Conservation (phyloP, 805 yeast species). For the Yamadazyma olivae region DNA sequence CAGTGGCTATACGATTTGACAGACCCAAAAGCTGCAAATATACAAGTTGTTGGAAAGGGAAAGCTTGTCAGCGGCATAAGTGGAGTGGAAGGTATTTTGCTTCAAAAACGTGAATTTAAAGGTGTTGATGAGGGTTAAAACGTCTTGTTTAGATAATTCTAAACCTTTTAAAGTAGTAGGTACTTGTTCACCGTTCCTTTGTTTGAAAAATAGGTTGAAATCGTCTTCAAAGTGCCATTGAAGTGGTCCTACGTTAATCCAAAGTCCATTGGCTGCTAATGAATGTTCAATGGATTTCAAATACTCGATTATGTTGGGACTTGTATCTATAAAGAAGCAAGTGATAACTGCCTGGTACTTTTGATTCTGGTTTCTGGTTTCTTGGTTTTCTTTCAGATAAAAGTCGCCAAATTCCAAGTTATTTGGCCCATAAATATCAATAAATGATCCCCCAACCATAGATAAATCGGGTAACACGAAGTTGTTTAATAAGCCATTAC, state of each 20-base stretch:
- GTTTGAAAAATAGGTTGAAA: constrained; percentile 19
- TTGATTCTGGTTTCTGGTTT: constrained; percentile 40
- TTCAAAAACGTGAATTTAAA: not conserved
- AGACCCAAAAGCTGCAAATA: constrained; percentile 71
- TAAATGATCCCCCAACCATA: constrained; percentile 71
- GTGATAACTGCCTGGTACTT: constrained; percentile 49
- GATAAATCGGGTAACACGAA: constrained; percentile 41
- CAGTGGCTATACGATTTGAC: too few relatives aligned
- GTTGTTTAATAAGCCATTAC: constrained; percentile 12
- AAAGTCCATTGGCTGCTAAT: constrained; percentile 44
- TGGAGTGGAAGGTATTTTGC: constrained; percentile 18
- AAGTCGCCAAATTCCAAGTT: constrained; percentile 30
- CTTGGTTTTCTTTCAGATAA: constrained; percentile 22
- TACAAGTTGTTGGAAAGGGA: constrained; percentile 56
- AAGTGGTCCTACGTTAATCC: constrained; percentile 70
- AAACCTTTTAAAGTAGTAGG: constrained; percentile 47
- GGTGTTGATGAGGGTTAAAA: constrained; percentile 20
- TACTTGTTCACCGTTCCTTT: constrained; percentile 11
- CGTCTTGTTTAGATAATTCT: constrained; percentile 57
- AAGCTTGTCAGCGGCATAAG: constrained; percentile 51
- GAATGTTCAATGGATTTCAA: constrained; percentile 46
- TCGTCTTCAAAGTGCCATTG: constrained; percentile 70
- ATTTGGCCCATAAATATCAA: constrained; percentile 60
- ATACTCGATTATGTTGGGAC: constrained; percentile 58
- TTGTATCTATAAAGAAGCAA: constrained; percentile 63